Evolutionary conservation across 1,284 basidiomycete species (phyloP).

Genomic region (Ustilago trichophora): DNA sequence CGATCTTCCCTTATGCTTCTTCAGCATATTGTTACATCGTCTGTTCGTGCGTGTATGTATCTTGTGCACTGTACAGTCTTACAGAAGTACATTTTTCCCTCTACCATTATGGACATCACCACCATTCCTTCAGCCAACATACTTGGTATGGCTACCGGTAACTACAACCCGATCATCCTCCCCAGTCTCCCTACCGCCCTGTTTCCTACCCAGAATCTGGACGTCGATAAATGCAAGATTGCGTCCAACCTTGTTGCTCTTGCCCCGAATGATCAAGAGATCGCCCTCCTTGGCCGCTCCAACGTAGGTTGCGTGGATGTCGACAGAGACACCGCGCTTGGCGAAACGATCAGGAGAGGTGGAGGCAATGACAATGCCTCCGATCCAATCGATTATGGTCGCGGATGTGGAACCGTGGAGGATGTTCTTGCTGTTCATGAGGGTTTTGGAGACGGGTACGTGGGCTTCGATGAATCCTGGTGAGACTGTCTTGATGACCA

Average conservation of each 20-base stretch:
- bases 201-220: constrained; percentile 31
- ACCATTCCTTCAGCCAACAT: constrained; percentile 39
- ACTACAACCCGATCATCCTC: constrained; percentile 37
- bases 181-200: constrained; percentile 11
- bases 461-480: constrained; percentile 39
- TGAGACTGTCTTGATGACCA: constrained; percentile 25
- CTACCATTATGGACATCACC: too few relatives aligned
- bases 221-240: constrained; percentile 53
- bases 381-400: constrained; percentile 54
- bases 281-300: constrained; percentile 48
- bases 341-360: constrained; percentile 27
- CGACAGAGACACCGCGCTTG: constrained; percentile 47
- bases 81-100: too few relatives aligned
- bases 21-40: too few relatives aligned
- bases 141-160: constrained; percentile 45
- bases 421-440: constrained; percentile 49
- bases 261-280: constrained; percentile 41
- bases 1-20: too few relatives aligned
- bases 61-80: too few relatives aligned
- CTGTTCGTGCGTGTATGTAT: too few relatives aligned
- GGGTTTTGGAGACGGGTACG: constrained; percentile 29
- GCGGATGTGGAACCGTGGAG: constrained; percentile 54
- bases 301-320: constrained; percentile 51
- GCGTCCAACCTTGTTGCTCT: constrained; percentile 43
- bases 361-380: constrained; percentile 49